Evolutionary conservation across 306 rosid species (phyloP), one percentile per base, ranked within the genome.

Genomic region (Vicia sativa): DNA sequence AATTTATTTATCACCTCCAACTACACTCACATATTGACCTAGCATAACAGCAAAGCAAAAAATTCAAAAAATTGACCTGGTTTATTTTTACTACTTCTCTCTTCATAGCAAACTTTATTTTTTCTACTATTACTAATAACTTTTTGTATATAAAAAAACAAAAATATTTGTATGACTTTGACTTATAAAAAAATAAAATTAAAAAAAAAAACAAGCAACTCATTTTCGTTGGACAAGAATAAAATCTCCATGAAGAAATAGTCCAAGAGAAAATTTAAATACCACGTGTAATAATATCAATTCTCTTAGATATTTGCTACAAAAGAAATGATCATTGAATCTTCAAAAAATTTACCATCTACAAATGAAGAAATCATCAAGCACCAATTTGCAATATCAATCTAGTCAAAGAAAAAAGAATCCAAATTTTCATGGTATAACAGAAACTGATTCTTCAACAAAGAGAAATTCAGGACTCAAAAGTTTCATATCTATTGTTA

Each of bases 281-380:
- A 45, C 2, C 45, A 41, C n/a, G 2, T 44, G 9, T 4, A 53
- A 28, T 13, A 19, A 67, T 49, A 19, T 18, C 41, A 60, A 15
- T 59, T 37, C 31, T 28, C 49, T 44, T 65, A 14, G 53, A 12
- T 26, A 14, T 74, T 59, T 13, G 31, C 5, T 3, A 5, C 48
- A 71, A 45, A 71, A 45, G 72, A 74, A 74, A 70, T 74, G 78
- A 38, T 81, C 55, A 13, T 7, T 45, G 60, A 60, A 38, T 67
- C 64, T 23, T 62, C 52, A 42, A 65, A 45, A 49, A 25, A 35
- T 64, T 34, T 74, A 38, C 19, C 54, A 57, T 78, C 82, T 74
- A 61, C 81, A 81, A 70, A 92, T 90, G 98, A 82, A 78, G 96
- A 84, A 61, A 54, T 11, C 79, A 46, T 34, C 79, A 7, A 1